These are phyloP conservation scores for Termitomyces sp. DNA, from an alignment of 768 basidiomycete species.

Conservation along the genomic window DNA sequence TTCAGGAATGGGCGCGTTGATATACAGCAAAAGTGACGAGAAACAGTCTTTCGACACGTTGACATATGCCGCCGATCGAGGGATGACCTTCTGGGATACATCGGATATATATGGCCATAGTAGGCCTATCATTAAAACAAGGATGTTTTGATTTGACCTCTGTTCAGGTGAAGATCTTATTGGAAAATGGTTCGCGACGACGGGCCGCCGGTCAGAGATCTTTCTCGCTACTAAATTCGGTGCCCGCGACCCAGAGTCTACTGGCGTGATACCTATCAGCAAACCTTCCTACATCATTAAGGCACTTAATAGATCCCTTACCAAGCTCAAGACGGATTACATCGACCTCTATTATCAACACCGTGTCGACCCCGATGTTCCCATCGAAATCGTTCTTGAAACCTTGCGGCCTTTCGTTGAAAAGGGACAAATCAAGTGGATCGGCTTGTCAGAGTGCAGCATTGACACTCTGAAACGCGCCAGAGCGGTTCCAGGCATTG, in stretches of 20 bases:
- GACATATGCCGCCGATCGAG: slow-evolving; percentile 18
- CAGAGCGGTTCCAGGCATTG: slow-evolving; percentile 36
- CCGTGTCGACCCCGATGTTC: slow-evolving; percentile 34
- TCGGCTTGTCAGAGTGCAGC: slow-evolving; percentile 47
- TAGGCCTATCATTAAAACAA: slow-evolving; percentile 17
- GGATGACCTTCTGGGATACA: slow-evolving; percentile 41
- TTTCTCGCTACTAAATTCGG: slow-evolving; percentile 26
- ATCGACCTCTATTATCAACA: slow-evolving; percentile 12
- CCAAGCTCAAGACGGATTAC: slow-evolving; percentile 1
- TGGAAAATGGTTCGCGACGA: slow-evolving; percentile 37
- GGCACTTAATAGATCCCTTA: background rate
- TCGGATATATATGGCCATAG: slow-evolving; percentile 40
- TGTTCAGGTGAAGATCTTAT: slow-evolving; percentile 6
- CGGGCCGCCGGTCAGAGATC: slow-evolving; percentile 46
- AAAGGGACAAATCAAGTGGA: slow-evolving; percentile 29
- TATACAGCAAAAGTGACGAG: slow-evolving; percentile 18
- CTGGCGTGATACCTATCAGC: background rate
- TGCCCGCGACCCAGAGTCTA: background rate
- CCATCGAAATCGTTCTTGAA: slow-evolving; percentile 36
- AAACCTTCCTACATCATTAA: slow-evolving; percentile 8
- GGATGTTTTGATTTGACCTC: background rate
- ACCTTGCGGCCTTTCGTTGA: slow-evolving; percentile 2
- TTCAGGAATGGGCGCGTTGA: background rate
- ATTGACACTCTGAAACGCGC: slow-evolving; percentile 41
- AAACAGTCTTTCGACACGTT: slow-evolving; percentile 13